Conservation (phyloP, 2,329 filamentous ascomycete species). For the Graphiopsis chlorocephala region DNA sequence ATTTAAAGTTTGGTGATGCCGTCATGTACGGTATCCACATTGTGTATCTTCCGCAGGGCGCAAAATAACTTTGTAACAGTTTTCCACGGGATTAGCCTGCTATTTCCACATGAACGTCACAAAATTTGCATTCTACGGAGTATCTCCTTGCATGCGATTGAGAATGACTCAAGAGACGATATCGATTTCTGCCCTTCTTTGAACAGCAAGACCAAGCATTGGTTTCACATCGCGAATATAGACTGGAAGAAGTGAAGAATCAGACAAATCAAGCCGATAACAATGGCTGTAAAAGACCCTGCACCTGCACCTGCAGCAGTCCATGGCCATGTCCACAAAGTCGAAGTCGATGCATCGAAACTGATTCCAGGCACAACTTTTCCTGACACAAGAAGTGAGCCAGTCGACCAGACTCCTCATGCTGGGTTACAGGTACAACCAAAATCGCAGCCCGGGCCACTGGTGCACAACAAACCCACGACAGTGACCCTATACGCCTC, state of each 20-base stretch:
- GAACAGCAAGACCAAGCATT: background rate
- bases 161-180: background rate
- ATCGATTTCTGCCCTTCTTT: background rate
- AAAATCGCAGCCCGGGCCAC: constrained; percentile 15
- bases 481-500: constrained; percentile 21
- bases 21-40: background rate
- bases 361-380: background rate
- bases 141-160: background rate
- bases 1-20: background rate
- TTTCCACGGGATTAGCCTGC: background rate
- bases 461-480: constrained; percentile 16
- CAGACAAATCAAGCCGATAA: background rate
- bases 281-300: background rate
- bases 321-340: background rate
- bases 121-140: too few relatives aligned
- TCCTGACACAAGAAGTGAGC: background rate
- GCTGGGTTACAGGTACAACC: background rate
- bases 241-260: background rate
- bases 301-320: background rate
- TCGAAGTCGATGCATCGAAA: background rate
- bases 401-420: background rate
- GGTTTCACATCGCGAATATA: background rate
- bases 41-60: background rate
- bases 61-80: background rate
- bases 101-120: too few relatives aligned